Evolutionary conservation across 176 grass and related monocot genomes (phyloP), one percentile per base, ranked within the genome.

Genomic region (Elymus sibiricus): DNA sequence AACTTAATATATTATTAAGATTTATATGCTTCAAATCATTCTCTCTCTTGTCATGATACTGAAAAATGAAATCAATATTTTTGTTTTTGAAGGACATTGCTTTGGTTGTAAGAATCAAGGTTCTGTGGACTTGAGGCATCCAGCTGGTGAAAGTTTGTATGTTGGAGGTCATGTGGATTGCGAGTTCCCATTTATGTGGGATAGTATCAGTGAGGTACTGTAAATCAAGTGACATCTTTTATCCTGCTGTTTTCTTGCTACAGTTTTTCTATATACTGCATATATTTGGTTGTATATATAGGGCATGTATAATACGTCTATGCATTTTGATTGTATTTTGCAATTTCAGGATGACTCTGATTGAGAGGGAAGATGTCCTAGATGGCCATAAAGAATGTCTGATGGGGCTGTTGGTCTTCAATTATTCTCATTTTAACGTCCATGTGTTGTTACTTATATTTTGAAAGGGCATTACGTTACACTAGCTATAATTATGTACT

Each of bases 51-150:
- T 64, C 11, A 64, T 14, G 61, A 28, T 26, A 64, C 28, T 5
- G 11, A 63, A 12, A 24, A 64, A 27, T 27, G 5, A 64, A 13
- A 4, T 63, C 60, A 64, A 28, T 2, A 14, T 64, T 27, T 64
- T 64, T 12, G 25, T 26, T 64, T 64, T 2, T 6, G 61, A 70
- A 70, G 68, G 68, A 24, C 68, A 70, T 19, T 70, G 68, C 21
- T 70, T 70, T 70, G 68, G 68, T 70, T 70, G 68, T 70, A 70
- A 70, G 68, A 70, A 40, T 70, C 35, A 70, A 70, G 68, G 68
- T 5, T n/a, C 21, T 24, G 68, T 39, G 68, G 4, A 70, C 21
- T 40, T 40, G 68, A 70, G 68, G 11, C 68, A 70, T 70, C 68
- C 68, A 70, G 21, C 35, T 39, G 10, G 9, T 1, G 5, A 70